A percentile compares a stretch with the other conserved stretches of the same genome.
Conservation (phyloP, 768 basidiomycete species). For the Lactarius psammicola region DNA sequence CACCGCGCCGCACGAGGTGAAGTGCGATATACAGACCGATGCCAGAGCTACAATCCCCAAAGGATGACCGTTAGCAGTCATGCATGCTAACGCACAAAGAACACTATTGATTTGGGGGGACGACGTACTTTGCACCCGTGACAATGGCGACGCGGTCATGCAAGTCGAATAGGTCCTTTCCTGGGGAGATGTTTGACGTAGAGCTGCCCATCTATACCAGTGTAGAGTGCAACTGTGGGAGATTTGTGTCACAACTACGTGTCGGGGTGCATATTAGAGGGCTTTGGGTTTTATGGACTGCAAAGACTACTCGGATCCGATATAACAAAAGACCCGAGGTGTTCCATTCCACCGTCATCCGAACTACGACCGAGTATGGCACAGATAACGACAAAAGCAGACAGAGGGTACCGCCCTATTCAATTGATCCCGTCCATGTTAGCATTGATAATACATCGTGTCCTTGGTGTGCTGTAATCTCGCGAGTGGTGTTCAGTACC, state of each 20-base stretch:
- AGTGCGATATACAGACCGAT: slow-evolving; percentile 27
- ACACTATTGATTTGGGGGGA: background rate
- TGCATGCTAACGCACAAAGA: background rate
- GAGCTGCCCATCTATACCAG: slow-evolving; percentile 17
- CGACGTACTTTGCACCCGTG: slow-evolving; percentile 48
- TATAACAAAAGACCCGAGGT: background rate
- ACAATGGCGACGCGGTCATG: slow-evolving; percentile 48
- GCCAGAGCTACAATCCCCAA: slow-evolving; percentile 12
- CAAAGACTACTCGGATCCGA: background rate
- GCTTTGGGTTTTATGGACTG: background rate
- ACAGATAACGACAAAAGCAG: background rate
- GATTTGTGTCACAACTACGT: background rate
- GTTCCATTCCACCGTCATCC: background rate
- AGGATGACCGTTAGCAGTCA: background rate
- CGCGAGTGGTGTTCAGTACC: too few species aligned
- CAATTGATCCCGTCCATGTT: too few species aligned
- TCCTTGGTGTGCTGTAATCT: too few species aligned
- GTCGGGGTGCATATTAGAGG: background rate
- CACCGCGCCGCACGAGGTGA: slow-evolving; percentile 43
- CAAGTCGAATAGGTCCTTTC: slow-evolving; percentile 46
- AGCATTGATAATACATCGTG: too few species aligned
- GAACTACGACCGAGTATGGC: background rate
- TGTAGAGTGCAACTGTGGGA: background rate
- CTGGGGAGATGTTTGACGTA: slow-evolving; percentile 31
- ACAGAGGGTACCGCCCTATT: background rate